Conservation (phyloP, 2,329 filamentous ascomycete species). For the Colletotrichum lupini region DNA sequence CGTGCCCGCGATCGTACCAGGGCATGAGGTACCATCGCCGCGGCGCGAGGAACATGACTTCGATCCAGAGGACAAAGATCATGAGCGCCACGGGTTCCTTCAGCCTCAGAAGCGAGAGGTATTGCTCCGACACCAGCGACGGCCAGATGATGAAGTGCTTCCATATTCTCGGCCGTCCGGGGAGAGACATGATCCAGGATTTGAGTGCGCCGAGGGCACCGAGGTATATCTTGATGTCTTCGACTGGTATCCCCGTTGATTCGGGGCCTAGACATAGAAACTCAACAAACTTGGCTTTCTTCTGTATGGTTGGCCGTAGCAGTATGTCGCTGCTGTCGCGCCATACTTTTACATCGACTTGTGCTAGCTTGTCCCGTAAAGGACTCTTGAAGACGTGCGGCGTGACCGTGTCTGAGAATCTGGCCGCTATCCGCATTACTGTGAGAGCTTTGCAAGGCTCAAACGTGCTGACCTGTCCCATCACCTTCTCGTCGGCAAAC, state of each 20-base stretch:
- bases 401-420: constrained; percentile 32
- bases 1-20: constrained; percentile 29
- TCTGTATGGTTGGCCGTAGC: constrained; percentile 8
- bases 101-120: constrained; percentile 16
- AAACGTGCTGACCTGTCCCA: constrained; percentile 21
- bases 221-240: constrained; percentile 8
- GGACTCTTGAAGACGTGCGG: constrained; percentile 29
- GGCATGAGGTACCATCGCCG: constrained; percentile 29
- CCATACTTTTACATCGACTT: constrained; percentile 30
- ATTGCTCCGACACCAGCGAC: constrained; percentile 29
- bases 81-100: constrained; percentile 33
- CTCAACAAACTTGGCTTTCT: constrained; percentile 27
- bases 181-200: constrained; percentile 22
- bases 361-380: constrained; percentile 28
- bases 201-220: constrained; percentile 26
- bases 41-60: constrained; percentile 31
- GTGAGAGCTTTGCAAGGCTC: constrained; percentile 23
- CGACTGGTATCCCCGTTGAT: constrained; percentile 5
- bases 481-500: constrained; percentile 33
- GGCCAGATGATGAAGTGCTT: constrained; percentile 37
- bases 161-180: constrained; percentile 33
- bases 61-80: constrained; percentile 31
- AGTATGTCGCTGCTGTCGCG: constrained; percentile 7
- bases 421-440: constrained; percentile 32
- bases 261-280: constrained; percentile 20